These are phyloP conservation scores for Conticribra guillardii DNA, from an alignment of 108 stramenopile species.

Conservation along the genomic window DNA sequence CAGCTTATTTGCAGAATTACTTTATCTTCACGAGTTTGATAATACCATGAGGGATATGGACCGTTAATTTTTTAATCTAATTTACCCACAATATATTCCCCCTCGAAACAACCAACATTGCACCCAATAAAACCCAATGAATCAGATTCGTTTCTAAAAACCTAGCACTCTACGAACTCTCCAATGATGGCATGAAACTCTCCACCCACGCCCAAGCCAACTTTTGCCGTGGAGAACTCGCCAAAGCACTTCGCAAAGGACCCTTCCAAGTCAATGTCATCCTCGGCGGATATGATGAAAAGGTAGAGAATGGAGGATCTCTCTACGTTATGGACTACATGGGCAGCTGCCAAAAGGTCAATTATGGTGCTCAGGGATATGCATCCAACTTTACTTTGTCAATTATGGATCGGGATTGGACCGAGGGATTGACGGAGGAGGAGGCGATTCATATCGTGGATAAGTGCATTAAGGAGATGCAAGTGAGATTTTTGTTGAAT, in stretches of 20 bases:
- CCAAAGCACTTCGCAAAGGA: slow-evolving; percentile 92
- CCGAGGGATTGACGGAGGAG: slow-evolving; percentile 77
- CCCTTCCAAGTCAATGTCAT: slow-evolving; percentile 97
- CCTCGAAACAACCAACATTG: background rate
- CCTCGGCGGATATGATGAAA: slow-evolving; percentile 90
- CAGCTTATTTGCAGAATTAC: no score
- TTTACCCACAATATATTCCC: no score
- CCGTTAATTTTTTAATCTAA: no score
- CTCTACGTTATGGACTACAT: slow-evolving; percentile 96
- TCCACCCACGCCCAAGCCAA: slow-evolving; percentile 94
- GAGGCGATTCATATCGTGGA: slow-evolving; percentile 85
- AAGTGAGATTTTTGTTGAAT: slow-evolving; percentile 89
- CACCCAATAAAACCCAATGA: background rate
- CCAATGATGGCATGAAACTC: slow-evolving; percentile 89
- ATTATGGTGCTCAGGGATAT: slow-evolving; percentile 91
- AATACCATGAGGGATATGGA: no score
- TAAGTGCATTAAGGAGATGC: slow-evolving; percentile 91
- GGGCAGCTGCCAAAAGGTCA: slow-evolving; percentile 83
- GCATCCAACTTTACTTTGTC: slow-evolving; percentile 93
- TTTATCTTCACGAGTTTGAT: no score
- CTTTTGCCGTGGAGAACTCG: slow-evolving; percentile 94
- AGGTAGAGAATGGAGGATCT: slow-evolving; percentile 58
- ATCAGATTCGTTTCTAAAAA: slow-evolving; percentile 91
- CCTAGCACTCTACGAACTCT: slow-evolving; percentile 91
- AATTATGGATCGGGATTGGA: slow-evolving; percentile 95